Conservation (phyloP, 1,284 basidiomycete species). For the Cryptococcus wingfieldii region DNA sequence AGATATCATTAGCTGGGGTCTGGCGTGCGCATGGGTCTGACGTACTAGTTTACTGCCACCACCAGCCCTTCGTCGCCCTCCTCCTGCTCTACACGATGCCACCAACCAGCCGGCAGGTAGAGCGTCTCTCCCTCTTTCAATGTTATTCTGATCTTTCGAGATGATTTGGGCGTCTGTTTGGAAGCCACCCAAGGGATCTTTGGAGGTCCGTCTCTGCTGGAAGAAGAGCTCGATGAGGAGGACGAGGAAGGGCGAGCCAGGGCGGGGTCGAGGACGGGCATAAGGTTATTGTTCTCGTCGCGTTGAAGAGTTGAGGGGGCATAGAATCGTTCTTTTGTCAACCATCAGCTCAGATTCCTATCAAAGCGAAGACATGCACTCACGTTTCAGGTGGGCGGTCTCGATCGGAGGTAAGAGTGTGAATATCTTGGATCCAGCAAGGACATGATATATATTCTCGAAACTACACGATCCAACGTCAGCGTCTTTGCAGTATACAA, state of each 20-base stretch:
- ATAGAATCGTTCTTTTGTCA: conserved; percentile 33
- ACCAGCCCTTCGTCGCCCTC: conserved; percentile 51
- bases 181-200: conserved; percentile 64
- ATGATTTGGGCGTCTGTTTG: conserved; percentile 46
- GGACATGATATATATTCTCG: conserved; percentile 84
- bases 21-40: conserved; percentile 31
- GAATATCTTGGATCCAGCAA: conserved; percentile 78
- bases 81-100: conserved; percentile 74
- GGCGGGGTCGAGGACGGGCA: neutral
- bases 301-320: conserved; percentile 33
- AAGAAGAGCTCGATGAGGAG: conserved; percentile 33
- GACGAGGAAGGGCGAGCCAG: conserved; percentile 1
- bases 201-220: conserved; percentile 49
- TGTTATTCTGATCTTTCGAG: conserved; percentile 62
- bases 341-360: neutral
- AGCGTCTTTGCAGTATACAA: neutral
- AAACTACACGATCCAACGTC: conserved; percentile 50
- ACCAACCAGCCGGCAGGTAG: conserved; percentile 88
- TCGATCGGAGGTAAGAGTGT: conserved; percentile 80
- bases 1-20: neutral
- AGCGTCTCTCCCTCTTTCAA: conserved; percentile 69
- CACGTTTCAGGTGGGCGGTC: conserved; percentile 74
- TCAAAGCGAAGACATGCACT: conserved; percentile 21
- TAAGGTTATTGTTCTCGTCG: neutral
- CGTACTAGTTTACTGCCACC: conserved; percentile 86